phyloP scores from a whole-genome alignment of 164 flowering plant genomes.

The Platanus orientalis region DNA sequence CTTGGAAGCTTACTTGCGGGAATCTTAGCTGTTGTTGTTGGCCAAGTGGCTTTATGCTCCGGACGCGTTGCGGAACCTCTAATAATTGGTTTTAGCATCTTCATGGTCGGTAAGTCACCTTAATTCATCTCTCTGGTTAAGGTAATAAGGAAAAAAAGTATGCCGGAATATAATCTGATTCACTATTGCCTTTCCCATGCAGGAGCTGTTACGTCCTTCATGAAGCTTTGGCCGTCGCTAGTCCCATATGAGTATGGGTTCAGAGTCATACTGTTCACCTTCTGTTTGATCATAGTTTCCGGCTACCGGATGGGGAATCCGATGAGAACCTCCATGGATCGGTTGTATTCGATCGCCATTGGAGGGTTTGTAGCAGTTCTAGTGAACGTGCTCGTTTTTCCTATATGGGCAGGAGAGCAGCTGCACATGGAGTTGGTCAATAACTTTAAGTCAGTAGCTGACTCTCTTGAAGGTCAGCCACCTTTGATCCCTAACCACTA shows the following conservation, averaged over 20 bases:
- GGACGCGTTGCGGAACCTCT: conserved; percentile 58
- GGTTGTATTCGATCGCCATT: conserved; percentile 69
- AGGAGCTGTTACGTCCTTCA: conserved; percentile 70
- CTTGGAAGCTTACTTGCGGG: conserved; percentile 85
- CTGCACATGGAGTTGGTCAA: conserved; percentile 60
- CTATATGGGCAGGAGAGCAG: conserved; percentile 87
- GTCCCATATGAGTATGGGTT: conserved; percentile 76
- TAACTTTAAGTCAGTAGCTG: conserved; percentile 59
- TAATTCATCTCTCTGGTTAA: background rate
- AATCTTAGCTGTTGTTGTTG: conserved; percentile 48
- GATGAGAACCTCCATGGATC: conserved; percentile 53
- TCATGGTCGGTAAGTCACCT: conserved; percentile 42
- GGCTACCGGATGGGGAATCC: conserved; percentile 81
- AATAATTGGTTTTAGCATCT: conserved; percentile 72
- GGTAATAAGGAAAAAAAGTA: too few relatives aligned
- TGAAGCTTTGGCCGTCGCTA: conserved; percentile 75
- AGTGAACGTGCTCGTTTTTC: conserved; percentile 63
- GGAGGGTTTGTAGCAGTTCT: conserved; percentile 76
- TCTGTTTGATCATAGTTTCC: conserved; percentile 66
- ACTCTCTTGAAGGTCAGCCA: conserved; percentile 65
- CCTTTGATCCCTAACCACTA: background rate
- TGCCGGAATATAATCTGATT: too few relatives aligned
- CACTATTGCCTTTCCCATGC: conserved; percentile 7
- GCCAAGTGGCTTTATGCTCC: conserved; percentile 44
- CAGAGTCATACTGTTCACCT: conserved; percentile 78